Conservation (phyloP, 371 early-diverging fungal genomes). For the Apophysomyces sp. region DNA sequence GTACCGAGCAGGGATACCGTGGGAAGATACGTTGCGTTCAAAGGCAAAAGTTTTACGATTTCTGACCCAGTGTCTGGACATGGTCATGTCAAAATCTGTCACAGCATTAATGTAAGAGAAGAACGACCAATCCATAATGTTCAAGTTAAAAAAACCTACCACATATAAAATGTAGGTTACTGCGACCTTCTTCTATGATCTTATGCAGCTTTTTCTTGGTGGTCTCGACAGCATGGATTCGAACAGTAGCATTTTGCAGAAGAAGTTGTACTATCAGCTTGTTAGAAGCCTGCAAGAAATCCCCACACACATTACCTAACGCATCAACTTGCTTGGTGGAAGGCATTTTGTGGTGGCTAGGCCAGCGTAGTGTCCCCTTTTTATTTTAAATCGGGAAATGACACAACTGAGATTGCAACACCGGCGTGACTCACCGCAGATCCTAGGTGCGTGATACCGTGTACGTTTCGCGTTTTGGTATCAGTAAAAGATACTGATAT, state of each 20-base stretch:
- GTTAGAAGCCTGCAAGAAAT: neutral
- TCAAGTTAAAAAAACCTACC: conserved; percentile 30
- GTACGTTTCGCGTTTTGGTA: too few relatives aligned
- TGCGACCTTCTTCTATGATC: conserved; percentile 49
- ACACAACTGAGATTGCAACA: too few relatives aligned
- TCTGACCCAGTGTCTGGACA: conserved; percentile 63
- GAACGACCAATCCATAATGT: neutral
- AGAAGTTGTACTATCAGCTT: conserved; percentile 28
- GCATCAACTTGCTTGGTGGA: neutral
- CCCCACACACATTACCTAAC: neutral
- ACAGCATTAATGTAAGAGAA: neutral
- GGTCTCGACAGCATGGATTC: conserved; percentile 28
- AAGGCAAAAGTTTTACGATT: conserved; percentile 47
- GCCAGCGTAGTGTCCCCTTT: too few relatives aligned
- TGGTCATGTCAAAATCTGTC: conserved; percentile 78
- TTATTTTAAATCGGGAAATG: too few relatives aligned
- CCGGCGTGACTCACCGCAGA: too few relatives aligned
- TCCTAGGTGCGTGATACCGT: too few relatives aligned
- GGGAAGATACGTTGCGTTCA: conserved; percentile 59
- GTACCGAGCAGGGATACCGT: conserved; percentile 56
- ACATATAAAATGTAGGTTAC: conserved; percentile 57
- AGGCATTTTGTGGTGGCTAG: neutral
- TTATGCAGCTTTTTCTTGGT: conserved; percentile 42
- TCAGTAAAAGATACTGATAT: too few relatives aligned
- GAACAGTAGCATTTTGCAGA: conserved; percentile 34